A percentile compares a stretch with the other conserved stretches of the same genome.
These are phyloP conservation scores for Xylariaceae sp. DNA, from an alignment of 2,329 filamentous ascomycete genomes.

Conservation along the genomic window DNA sequence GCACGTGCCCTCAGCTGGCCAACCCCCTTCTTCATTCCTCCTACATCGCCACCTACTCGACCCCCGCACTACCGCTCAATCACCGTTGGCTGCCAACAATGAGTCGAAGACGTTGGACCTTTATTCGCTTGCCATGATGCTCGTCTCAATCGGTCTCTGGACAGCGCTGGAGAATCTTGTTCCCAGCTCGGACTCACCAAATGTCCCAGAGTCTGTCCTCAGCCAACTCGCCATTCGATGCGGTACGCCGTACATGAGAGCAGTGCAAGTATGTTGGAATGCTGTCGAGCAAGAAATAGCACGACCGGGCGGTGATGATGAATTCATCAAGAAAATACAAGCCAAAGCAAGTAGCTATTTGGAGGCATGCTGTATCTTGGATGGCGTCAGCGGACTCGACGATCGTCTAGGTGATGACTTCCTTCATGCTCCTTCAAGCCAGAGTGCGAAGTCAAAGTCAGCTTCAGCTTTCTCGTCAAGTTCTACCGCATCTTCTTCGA, in stretches of 20 bases:
- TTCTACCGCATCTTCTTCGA: conserved; percentile 12
- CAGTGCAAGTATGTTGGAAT: conserved; percentile 64
- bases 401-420: conserved; percentile 46
- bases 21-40: conserved; percentile 30
- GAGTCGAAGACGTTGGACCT: conserved; percentile 60
- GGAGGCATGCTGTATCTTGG: conserved; percentile 57
- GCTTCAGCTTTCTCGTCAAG: conserved; percentile 16
- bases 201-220: conserved; percentile 56
- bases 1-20: conserved; percentile 36
- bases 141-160: conserved; percentile 74
- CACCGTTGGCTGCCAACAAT: conserved; percentile 43
- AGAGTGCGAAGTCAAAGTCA: conserved; percentile 4
- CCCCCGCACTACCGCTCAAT: conserved; percentile 45
- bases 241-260: conserved; percentile 69
- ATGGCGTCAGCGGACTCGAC: conserved; percentile 53
- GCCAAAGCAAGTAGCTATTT: conserved; percentile 52
- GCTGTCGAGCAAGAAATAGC: conserved; percentile 60
- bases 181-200: conserved; percentile 41
- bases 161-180: conserved; percentile 55
- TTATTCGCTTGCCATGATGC: conserved; percentile 66
- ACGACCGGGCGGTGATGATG: conserved; percentile 43
- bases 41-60: conserved; percentile 65
- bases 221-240: conserved; percentile 62
- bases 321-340: conserved; percentile 50
- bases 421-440: conserved; percentile 17